Conservation (phyloP, 75 land plant genomes). For the Selaginella moellendorffii region DNA sequence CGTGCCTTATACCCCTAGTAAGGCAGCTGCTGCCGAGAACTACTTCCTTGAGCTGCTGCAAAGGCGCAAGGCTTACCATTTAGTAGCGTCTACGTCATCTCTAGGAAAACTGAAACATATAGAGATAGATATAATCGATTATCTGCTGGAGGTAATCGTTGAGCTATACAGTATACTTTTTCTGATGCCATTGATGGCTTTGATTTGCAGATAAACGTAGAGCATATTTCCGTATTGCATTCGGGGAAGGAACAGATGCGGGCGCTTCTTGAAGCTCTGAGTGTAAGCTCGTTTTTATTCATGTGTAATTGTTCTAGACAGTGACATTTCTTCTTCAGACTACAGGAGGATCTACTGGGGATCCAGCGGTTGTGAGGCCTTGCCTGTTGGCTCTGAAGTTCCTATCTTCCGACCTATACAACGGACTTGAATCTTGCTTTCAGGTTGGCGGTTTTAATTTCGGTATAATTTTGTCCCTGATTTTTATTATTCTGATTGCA, state of each 20-base stretch:
- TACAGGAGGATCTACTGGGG: slow-evolving; percentile 24
- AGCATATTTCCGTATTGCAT: too few relatives aligned
- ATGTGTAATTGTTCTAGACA: background rate
- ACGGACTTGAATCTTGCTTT: slow-evolving; percentile 16
- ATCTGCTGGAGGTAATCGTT: slow-evolving; percentile 53
- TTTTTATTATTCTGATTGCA: too few relatives aligned
- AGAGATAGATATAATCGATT: too few relatives aligned
- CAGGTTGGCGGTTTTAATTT: slow-evolving; percentile 36
- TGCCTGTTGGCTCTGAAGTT: slow-evolving; percentile 34
- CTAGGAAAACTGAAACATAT: slow-evolving; percentile 30
- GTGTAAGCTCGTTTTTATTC: slow-evolving; percentile 7
- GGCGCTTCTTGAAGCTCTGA: slow-evolving; percentile 10
- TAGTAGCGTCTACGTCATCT: slow-evolving; percentile 19
- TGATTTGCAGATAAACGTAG: too few relatives aligned
- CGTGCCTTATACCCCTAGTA: slow-evolving; percentile 16
- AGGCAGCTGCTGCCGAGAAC: slow-evolving; percentile 15
- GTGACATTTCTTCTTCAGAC: too few relatives aligned
- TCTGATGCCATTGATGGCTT: background rate
- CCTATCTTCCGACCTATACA: slow-evolving; percentile 26
- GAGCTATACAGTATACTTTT: background rate
- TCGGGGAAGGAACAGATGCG: too few relatives aligned
- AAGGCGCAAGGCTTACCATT: slow-evolving; percentile 19
- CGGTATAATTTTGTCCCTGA: too few relatives aligned
- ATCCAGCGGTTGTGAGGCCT: slow-evolving; percentile 35
- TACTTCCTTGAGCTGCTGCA: slow-evolving; percentile 32